phyloP scores from a whole-genome alignment of 2,329 filamentous ascomycete species.

The Diaporthe batatas region DNA sequence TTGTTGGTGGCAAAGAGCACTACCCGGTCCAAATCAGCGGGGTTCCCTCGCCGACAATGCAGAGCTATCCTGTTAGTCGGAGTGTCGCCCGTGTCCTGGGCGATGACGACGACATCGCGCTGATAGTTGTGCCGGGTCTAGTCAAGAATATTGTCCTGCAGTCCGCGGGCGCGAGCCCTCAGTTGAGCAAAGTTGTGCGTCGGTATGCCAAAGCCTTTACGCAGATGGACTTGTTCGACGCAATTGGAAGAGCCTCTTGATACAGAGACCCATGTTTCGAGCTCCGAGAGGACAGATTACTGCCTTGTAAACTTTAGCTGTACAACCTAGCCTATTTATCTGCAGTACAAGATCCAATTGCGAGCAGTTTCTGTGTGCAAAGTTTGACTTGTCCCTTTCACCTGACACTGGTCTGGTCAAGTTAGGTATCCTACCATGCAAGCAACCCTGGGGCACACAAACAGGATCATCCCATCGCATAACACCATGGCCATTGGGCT shows the following conservation, averaged over 20 bases:
- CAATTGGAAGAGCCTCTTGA: background rate
- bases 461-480: background rate
- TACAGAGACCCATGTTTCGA: background rate
- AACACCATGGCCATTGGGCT: background rate
- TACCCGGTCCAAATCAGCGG: background rate
- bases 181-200: background rate
- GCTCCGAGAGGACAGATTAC: too few relatives aligned
- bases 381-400: background rate
- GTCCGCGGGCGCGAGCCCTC: too few relatives aligned
- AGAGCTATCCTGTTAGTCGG: background rate
- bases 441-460: too few relatives aligned
- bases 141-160: background rate
- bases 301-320: background rate
- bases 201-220: slow-evolving; percentile 7
- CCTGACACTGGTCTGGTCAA: too few relatives aligned
- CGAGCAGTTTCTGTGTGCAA: background rate
- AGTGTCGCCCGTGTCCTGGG: background rate
- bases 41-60: background rate
- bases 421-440: background rate
- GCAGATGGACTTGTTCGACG: background rate
- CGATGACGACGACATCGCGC: background rate
- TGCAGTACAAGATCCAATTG: background rate
- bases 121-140: slow-evolving; percentile 23
- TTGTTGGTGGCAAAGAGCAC: background rate
- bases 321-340: background rate